A percentile compares a stretch with the other conserved stretches of the same genome.
Evolutionary conservation across 805 yeast genomes (phyloP).

Genomic region (Wickerhamomyces hampshirensis): DNA sequence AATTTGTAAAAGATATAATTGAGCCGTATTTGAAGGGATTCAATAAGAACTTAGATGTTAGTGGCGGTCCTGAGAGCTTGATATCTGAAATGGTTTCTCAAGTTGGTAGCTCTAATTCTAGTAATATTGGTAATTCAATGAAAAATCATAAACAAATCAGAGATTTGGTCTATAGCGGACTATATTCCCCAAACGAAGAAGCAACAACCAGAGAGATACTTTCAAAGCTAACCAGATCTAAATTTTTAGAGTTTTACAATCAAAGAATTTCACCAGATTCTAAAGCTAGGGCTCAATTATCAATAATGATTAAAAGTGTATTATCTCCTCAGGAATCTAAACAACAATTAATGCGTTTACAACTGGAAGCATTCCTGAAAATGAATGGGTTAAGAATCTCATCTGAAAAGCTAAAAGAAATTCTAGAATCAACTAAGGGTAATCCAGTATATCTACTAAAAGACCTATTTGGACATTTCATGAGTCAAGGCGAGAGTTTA

Average conservation of each 20-base stretch:
- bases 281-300: slow-evolving; percentile 29
- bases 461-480: slow-evolving; percentile 38
- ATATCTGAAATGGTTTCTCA: slow-evolving; percentile 30
- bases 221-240: slow-evolving; percentile 33
- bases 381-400: slow-evolving; percentile 45
- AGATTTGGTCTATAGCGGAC: slow-evolving; percentile 15
- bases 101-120: slow-evolving; percentile 29
- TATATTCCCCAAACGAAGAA: slow-evolving; percentile 19
- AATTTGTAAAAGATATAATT: slow-evolving; percentile 33
- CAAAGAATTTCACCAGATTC: slow-evolving; percentile 34
- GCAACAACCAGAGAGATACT: slow-evolving; percentile 21
- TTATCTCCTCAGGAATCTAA: slow-evolving; percentile 33
- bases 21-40: slow-evolving; percentile 31
- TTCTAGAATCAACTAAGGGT: slow-evolving; percentile 35
- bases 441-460: slow-evolving; percentile 34
- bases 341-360: slow-evolving; percentile 32
- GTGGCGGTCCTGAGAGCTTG: slow-evolving; percentile 32
- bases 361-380: slow-evolving; percentile 39
- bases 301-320: slow-evolving; percentile 37
- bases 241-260: slow-evolving; percentile 33
- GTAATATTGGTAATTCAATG: slow-evolving; percentile 22
- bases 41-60: slow-evolving; percentile 11
- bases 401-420: slow-evolving; percentile 31
- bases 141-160: slow-evolving; percentile 38
- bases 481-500: slow-evolving; percentile 36